A percentile compares a stretch with the other conserved stretches of the same genome.
Evolutionary conservation across 768 basidiomycete genomes (phyloP).

Genomic region (Termitomyces sp.): DNA sequence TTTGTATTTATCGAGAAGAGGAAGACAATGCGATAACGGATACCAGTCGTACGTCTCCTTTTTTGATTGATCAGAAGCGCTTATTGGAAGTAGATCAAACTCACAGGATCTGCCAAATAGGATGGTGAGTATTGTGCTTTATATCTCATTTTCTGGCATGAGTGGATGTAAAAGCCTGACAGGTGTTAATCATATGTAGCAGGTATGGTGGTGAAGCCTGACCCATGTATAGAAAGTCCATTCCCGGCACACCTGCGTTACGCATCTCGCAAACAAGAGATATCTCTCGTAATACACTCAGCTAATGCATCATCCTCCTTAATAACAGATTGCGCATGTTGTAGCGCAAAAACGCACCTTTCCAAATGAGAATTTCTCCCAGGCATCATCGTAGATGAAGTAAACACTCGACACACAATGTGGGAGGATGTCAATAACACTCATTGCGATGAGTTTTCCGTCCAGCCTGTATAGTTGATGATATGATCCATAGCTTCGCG

Average conservation of each 20-base stretch:
- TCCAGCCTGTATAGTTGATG: slow-evolving; percentile 87
- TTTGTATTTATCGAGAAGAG: slow-evolving; percentile 58
- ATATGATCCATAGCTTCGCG: slow-evolving; percentile 82
- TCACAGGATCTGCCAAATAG: slow-evolving; percentile 79
- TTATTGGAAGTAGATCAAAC: slow-evolving; percentile 10
- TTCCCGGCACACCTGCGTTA: slow-evolving; percentile 53
- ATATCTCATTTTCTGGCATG: slow-evolving; percentile 93
- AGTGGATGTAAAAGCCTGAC: slow-evolving; percentile 87
- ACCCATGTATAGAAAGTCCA: slow-evolving; percentile 88
- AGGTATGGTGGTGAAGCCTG: background rate
- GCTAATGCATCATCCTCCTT: slow-evolving; percentile 30
- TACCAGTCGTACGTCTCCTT: slow-evolving; percentile 80
- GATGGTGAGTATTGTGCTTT: slow-evolving; percentile 93
- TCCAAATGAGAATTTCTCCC: slow-evolving; percentile 68
- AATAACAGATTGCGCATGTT: background rate
- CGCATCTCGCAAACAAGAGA: slow-evolving; percentile 72
- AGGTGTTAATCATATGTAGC: background rate
- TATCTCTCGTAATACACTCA: slow-evolving; percentile 81
- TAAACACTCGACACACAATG: slow-evolving; percentile 78
- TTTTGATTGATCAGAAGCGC: background rate
- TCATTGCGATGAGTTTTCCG: slow-evolving; percentile 75
- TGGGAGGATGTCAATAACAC: slow-evolving; percentile 88
- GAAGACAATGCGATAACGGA: slow-evolving; percentile 52
- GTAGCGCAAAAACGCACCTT: slow-evolving; percentile 42
- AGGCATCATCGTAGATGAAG: slow-evolving; percentile 79